phyloP scores from a whole-genome alignment of 169 alveolate genomes.

The Eimeria tenella region DNA sequence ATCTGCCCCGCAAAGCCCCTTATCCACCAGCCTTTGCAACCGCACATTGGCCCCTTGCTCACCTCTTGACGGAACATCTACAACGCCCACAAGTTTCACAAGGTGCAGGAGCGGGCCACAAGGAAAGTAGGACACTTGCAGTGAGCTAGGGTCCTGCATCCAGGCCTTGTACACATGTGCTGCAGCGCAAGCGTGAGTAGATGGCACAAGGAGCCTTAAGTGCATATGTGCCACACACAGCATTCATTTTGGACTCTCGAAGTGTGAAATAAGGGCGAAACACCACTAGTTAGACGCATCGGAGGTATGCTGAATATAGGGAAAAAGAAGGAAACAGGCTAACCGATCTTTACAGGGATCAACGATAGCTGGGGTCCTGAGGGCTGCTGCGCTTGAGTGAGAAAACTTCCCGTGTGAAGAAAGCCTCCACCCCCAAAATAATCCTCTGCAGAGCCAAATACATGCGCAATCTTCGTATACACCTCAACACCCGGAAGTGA shows the following conservation, averaged over 20 bases:
- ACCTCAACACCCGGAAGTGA: background rate
- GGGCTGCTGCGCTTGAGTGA: constrained; percentile 48
- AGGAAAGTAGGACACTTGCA: constrained; percentile 29
- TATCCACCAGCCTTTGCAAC: no score
- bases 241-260: no score
- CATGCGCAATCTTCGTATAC: background rate
- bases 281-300: no score
- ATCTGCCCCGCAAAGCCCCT: no score
- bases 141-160: constrained; percentile 62
- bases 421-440: constrained; percentile 57
- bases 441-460: background rate
- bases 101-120: constrained; percentile 60
- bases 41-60: background rate
- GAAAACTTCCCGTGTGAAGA: constrained; percentile 37
- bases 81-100: constrained; percentile 43
- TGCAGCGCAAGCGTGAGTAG: background rate
- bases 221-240: no score
- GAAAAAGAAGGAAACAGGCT: background rate
- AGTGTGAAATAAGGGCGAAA: no score
- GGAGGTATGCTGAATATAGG: no score
- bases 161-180: constrained; percentile 54
- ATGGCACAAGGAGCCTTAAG: no score
- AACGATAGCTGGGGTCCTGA: constrained; percentile 44
- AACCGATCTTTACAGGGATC: constrained; percentile 45
- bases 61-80: constrained; percentile 33